phyloP scores from a whole-genome alignment of 192 early-diverging fungal genomes.

The Backusella morwellensis region DNA sequence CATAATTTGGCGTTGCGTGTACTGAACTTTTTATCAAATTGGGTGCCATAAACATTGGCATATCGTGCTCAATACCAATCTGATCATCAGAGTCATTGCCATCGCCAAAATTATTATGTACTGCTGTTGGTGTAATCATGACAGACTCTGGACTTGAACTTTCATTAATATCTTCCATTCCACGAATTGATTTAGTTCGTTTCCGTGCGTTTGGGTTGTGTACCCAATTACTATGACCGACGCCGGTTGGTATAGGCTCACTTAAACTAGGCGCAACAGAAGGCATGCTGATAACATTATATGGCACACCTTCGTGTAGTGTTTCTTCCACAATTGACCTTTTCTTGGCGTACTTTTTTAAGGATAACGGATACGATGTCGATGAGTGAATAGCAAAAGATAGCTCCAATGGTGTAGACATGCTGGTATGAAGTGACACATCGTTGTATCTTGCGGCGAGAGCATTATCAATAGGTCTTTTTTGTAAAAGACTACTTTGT shows the following conservation, averaged over 20 bases:
- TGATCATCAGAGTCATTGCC: neutral
- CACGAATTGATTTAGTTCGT: slow-evolving; percentile 6
- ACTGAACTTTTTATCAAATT: neutral
- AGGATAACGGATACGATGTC: slow-evolving; percentile 1
- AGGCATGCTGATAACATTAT: neutral
- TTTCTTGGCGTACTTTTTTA: slow-evolving; percentile 4
- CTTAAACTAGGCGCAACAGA: slow-evolving; percentile 8
- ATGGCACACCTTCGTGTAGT: neutral
- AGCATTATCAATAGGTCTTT: neutral
- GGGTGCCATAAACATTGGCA: neutral
- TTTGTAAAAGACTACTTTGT: neutral
- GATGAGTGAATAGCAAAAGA: neutral
- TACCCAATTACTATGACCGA: neutral
- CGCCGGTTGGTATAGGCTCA: slow-evolving; percentile 11
- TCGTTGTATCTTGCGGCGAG: neutral
- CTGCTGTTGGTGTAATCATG: neutral
- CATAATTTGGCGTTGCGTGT: neutral
- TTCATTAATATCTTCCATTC: neutral
- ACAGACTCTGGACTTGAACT: slow-evolving; percentile 7
- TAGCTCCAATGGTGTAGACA: neutral
- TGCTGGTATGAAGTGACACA: neutral
- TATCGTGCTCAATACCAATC: neutral
- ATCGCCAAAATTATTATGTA: neutral
- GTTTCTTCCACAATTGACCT: neutral
- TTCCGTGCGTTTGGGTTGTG: neutral